Conservation (phyloP, 306 rosid species). For the Vigna unguiculata region DNA sequence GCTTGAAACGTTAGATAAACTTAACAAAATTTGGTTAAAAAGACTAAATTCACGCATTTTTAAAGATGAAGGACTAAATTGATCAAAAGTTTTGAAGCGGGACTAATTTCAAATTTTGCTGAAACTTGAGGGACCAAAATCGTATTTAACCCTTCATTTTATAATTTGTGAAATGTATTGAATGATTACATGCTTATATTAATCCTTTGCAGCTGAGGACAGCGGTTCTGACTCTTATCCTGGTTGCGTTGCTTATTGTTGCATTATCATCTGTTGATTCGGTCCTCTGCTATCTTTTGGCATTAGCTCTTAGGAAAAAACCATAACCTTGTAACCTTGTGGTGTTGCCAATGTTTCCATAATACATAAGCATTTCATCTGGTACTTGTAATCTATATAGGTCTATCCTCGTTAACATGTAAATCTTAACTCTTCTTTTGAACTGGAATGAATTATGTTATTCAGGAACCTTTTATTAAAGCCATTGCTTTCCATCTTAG, state of each 20-base stretch:
- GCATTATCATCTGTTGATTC: constrained; percentile 84
- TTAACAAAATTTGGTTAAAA: no score
- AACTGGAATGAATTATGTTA: constrained; percentile 20
- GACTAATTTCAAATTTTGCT: no score
- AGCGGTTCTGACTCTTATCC: constrained; percentile 78
- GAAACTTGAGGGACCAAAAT: no score
- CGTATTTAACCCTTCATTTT: no score
- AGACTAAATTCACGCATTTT: no score
- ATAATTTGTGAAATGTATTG: neutral
- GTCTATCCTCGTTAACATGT: neutral
- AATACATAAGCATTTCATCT: neutral
- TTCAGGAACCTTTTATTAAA: constrained; percentile 20
- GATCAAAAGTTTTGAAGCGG: no score
- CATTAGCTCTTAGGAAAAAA: constrained; percentile 63
- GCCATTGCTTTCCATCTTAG: neutral
- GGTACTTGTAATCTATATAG: constrained; percentile 13
- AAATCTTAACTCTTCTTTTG: constrained; percentile 24
- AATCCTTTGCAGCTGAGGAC: constrained; percentile 77
- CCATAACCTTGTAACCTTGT: constrained; percentile 43
- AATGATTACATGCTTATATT: constrained; percentile 6
- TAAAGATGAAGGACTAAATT: no score
- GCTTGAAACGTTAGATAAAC: no score
- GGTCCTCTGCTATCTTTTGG: constrained; percentile 69
- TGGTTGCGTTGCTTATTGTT: constrained; percentile 77
- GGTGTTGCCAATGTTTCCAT: neutral